phyloP scores from a whole-genome alignment of 116 monocot genomes.

The Papilionanthe hybrid region DNA sequence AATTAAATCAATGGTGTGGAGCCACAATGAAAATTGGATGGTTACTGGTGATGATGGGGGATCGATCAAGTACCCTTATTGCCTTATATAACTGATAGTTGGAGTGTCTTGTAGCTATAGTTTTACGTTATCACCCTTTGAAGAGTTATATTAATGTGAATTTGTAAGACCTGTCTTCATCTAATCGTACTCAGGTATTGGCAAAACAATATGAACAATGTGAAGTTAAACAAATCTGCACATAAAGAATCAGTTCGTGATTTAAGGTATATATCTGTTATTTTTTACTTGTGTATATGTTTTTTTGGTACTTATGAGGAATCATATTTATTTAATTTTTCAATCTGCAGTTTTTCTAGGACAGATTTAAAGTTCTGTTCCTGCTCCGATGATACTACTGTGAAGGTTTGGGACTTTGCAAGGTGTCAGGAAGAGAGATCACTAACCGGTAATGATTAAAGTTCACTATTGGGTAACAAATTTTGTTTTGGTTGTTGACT shows the following conservation, averaged over 20 bases:
- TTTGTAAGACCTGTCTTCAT: background rate
- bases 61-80: constrained; percentile 70
- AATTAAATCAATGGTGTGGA: constrained; percentile 98
- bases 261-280: constrained; percentile 46
- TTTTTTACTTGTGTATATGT: background rate
- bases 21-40: constrained; percentile 99
- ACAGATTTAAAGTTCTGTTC: constrained; percentile 99
- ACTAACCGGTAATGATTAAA: constrained; percentile 71
- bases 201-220: constrained; percentile 99
- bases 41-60: constrained; percentile 99
- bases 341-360: constrained; percentile 70
- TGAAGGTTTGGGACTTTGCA: constrained; percentile 99
- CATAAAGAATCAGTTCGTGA: constrained; percentile 97
- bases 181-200: constrained; percentile 60
- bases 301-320: background rate
- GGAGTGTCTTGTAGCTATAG: background rate
- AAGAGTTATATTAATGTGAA: background rate
- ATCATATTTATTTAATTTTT: constrained; percentile 7
- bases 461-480: background rate
- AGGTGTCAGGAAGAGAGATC: constrained; percentile 98
- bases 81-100: background rate
- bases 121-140: background rate
- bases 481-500: background rate
- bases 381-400: constrained; percentile 94
- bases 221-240: constrained; percentile 93